Evolutionary conservation across 2,329 filamentous ascomycete genomes (phyloP).

Genomic region (Elsinoe batatas): DNA sequence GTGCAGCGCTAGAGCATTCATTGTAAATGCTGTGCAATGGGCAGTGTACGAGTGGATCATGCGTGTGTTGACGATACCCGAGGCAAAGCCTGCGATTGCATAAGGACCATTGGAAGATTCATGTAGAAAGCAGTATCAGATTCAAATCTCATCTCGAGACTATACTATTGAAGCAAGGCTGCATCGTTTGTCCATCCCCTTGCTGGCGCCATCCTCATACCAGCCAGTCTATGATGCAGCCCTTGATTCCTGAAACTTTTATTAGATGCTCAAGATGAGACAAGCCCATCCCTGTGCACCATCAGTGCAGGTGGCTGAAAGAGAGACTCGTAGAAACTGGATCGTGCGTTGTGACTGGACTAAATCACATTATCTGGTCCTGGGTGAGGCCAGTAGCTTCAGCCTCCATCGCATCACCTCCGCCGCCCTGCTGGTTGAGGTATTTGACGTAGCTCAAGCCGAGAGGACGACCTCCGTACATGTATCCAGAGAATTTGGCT

Average conservation of each 20-base stretch:
- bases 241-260: conserved; percentile 9
- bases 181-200: not conserved
- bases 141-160: not conserved
- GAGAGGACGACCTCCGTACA: conserved; percentile 90
- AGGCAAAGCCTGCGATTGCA: conserved; percentile 2
- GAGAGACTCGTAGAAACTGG: not conserved
- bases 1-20: conserved; percentile 76
- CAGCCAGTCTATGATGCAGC: not conserved
- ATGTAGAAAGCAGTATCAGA: conserved; percentile 8
- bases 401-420: conserved; percentile 71
- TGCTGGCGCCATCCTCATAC: not conserved
- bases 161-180: not conserved
- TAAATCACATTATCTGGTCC: conserved; percentile 82
- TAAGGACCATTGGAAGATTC: not conserved
- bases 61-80: conserved; percentile 14
- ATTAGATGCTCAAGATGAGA: not conserved
- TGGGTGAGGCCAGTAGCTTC: conserved; percentile 68
- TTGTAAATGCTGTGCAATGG: conserved; percentile 92
- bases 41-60: conserved; percentile 40
- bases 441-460: conserved; percentile 93
- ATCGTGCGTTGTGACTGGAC: not conserved
- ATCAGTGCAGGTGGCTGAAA: not conserved
- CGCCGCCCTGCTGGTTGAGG: conserved; percentile 52
- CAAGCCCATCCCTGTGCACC: not conserved
- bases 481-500: conserved; percentile 95